Percentiles rank a stretch among this genome's conserved stretches.
Evolutionary conservation across 2,329 filamentous ascomycete species (phyloP).

Genomic region (Lomentospora prolificans): DNA sequence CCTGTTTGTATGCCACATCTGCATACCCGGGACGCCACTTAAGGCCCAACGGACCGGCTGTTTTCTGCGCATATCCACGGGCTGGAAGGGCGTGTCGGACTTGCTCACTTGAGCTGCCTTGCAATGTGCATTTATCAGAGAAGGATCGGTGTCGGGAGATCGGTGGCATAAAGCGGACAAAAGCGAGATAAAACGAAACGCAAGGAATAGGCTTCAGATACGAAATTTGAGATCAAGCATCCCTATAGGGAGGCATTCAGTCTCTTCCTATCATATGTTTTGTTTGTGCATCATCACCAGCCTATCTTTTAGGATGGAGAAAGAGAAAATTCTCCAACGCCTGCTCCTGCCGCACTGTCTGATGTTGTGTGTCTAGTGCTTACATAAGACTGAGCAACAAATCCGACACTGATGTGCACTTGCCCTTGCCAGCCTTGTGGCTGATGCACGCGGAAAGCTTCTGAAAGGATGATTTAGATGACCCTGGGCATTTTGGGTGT

Average conservation of each 20-base stretch:
- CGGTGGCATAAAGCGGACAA: background rate
- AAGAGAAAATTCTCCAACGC: conserved; percentile 17
- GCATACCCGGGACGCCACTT: too few relatives aligned
- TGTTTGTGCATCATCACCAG: conserved; percentile 51
- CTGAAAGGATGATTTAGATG: background rate
- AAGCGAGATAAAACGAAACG: background rate
- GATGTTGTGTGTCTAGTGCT: background rate
- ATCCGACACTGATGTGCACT: background rate
- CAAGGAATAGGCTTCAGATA: conserved; percentile 46
- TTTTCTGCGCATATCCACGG: too few relatives aligned
- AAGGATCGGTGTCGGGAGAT: background rate
- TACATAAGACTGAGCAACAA: background rate
- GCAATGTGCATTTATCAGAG: background rate
- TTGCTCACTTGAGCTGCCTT: background rate
- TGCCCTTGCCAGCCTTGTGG: background rate
- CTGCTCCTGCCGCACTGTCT: conserved; percentile 1
- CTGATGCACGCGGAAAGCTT: background rate
- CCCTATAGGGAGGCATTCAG: conserved; percentile 44
- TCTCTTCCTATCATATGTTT: conserved; percentile 60
- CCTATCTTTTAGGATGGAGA: conserved; percentile 25
- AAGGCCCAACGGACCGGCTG: too few relatives aligned
- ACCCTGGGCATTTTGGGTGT: too few relatives aligned
- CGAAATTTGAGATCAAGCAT: conserved; percentile 51
- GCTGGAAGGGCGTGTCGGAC: too few relatives aligned
- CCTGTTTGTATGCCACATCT: too few relatives aligned